Conservation (phyloP, 805 yeast genomes). For the Maudiozyma bulderi region DNA sequence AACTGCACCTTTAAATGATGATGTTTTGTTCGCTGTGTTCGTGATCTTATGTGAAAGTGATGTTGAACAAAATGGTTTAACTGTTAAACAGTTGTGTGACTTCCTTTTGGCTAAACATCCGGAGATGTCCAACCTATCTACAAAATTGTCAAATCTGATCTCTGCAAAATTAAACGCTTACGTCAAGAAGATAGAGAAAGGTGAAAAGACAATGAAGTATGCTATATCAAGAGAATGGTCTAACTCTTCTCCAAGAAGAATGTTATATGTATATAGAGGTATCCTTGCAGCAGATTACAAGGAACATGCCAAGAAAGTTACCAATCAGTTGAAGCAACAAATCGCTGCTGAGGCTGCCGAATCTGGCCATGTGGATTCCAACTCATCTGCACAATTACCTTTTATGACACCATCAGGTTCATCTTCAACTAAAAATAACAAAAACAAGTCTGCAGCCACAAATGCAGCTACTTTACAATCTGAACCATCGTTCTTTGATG, state of each 20-base stretch:
- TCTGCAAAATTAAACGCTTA: conserved; percentile 79
- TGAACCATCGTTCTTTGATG: too few species aligned
- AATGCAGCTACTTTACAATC: not conserved
- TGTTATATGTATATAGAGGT: conserved; percentile 83
- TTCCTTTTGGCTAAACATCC: conserved; percentile 65
- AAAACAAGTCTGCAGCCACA: not conserved
- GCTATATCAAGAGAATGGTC: conserved; percentile 86
- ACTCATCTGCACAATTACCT: too few species aligned
- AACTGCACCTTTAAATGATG: conserved; percentile 47
- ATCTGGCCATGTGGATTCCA: not conserved
- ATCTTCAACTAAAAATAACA: not conserved
- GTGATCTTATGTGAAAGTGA: conserved; percentile 62
- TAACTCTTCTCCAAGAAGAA: conserved; percentile 78
- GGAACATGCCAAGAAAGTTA: conserved; percentile 56
- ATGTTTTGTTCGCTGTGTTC: conserved; percentile 67
- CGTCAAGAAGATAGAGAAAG: conserved; percentile 76
- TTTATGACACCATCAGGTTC: too few species aligned
- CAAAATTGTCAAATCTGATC: conserved; percentile 72
- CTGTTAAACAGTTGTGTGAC: conserved; percentile 84
- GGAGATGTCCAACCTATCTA: conserved; percentile 70
- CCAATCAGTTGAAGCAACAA: conserved; percentile 20
- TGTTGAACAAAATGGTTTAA: conserved; percentile 65
- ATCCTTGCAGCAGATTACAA: conserved; percentile 66
- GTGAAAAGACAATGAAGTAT: conserved; percentile 61
- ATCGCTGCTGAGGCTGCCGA: conserved; percentile 3